phyloP scores from a whole-genome alignment of 116 monocot genomes.

The Zostera marina region DNA sequence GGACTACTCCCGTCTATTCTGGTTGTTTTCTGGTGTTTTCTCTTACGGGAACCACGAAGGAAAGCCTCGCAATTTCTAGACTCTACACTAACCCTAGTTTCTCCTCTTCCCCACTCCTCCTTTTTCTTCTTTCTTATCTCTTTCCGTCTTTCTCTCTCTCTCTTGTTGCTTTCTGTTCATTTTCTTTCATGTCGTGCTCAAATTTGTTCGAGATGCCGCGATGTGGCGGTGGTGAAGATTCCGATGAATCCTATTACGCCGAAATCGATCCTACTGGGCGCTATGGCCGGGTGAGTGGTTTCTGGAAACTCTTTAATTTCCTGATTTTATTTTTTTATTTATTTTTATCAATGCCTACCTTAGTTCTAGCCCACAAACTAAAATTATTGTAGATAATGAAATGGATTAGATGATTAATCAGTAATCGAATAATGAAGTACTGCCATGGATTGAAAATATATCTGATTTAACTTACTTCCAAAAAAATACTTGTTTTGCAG shows the following conservation, averaged over 20 bases:
- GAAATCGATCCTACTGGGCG: constrained; percentile 78
- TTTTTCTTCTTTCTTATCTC: neutral
- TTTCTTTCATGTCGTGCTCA: neutral
- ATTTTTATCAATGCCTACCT: too few relatives aligned
- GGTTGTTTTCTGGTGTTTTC: constrained; percentile 84
- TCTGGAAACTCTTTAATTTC: neutral
- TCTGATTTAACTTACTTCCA: too few relatives aligned
- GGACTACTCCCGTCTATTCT: constrained; percentile 71
- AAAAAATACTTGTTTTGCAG: constrained; percentile 20
- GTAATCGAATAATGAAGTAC: too few relatives aligned
- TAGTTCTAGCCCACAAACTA: too few relatives aligned
- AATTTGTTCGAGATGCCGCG: constrained; percentile 20
- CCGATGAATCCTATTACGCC: constrained; percentile 31
- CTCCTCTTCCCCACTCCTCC: constrained; percentile 3
- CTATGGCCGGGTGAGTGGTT: constrained; percentile 71
- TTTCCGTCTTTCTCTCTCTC: neutral
- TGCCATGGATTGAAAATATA: too few relatives aligned
- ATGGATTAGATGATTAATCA: too few relatives aligned
- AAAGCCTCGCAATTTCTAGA: constrained; percentile 50
- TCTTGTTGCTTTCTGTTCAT: neutral
- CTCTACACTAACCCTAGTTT: neutral
- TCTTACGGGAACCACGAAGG: constrained; percentile 76
- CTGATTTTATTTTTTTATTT: neutral
- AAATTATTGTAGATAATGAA: too few relatives aligned
- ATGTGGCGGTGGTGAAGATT: constrained; percentile 1